These are phyloP conservation scores for Cruciata laevipes DNA, from an alignment of 257 asterid species.

Conservation along the genomic window DNA sequence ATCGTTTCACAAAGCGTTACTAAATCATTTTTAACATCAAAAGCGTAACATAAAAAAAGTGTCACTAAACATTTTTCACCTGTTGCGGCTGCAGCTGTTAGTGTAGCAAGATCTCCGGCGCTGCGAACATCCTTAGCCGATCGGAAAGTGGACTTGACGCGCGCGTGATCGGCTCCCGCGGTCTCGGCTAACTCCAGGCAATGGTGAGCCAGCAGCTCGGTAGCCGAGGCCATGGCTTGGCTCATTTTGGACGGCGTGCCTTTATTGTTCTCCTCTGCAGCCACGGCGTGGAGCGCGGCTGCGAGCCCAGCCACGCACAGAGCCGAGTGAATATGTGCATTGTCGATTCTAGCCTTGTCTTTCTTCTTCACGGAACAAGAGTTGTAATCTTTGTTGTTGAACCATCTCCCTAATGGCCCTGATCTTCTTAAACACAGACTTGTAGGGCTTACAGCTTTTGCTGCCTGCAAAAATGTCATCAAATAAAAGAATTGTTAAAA, in stretches of 20 bases:
- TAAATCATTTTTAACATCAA: no score
- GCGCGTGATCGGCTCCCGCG: conserved; percentile 50
- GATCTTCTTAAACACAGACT: conserved; percentile 15
- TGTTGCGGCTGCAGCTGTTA: conserved; percentile 92
- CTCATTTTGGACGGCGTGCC: conserved; percentile 44
- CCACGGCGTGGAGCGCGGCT: conserved; percentile 62
- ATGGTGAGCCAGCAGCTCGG: conserved; percentile 73
- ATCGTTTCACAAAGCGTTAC: no score
- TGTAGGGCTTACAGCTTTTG: conserved; percentile 25
- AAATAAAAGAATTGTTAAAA: no score
- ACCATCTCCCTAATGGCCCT: conserved; percentile 58
- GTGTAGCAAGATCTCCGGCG: conserved; percentile 64
- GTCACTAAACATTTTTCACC: conserved; percentile 27
- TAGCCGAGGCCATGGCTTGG: conserved; percentile 68
- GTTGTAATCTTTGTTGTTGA: conserved; percentile 41
- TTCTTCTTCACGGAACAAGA: conserved; percentile 41
- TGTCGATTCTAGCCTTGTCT: conserved; percentile 66
- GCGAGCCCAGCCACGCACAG: conserved; percentile 81
- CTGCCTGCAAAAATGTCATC: conserved; percentile 30
- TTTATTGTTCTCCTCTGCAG: conserved; percentile 40
- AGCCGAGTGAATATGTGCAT: conserved; percentile 54
- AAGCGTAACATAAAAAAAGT: not conserved
- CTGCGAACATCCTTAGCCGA: conserved; percentile 61
- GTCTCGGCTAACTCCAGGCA: conserved; percentile 79
- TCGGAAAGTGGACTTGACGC: conserved; percentile 48